phyloP scores from a whole-genome alignment of 768 basidiomycete species.

The Podaxis sp. region DNA sequence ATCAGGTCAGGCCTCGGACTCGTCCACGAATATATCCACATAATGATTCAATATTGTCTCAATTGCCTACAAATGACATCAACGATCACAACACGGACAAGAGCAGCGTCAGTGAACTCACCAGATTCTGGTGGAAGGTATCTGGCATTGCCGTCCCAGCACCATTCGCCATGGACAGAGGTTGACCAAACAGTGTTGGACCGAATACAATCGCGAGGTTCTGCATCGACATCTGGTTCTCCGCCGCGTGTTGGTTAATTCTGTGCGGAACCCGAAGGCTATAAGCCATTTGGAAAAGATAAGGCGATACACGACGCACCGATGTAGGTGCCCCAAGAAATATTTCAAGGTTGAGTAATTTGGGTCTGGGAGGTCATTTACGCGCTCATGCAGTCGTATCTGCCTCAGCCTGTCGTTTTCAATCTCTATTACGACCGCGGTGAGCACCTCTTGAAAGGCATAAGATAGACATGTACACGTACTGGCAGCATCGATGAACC shows the following conservation, averaged over 20 bases:
- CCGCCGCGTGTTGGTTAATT: slow-evolving; percentile 68
- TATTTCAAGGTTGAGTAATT: slow-evolving; percentile 97
- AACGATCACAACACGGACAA: slow-evolving; percentile 8
- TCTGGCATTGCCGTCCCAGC: slow-evolving; percentile 58
- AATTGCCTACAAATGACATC: slow-evolving; percentile 64
- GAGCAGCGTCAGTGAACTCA: slow-evolving; percentile 25
- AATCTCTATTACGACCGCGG: slow-evolving; percentile 50
- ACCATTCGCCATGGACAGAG: slow-evolving; percentile 52
- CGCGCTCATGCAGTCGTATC: slow-evolving; percentile 93
- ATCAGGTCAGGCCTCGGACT: slow-evolving; percentile 62
- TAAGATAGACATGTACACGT: slow-evolving; percentile 30
- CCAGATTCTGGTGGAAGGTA: slow-evolving; percentile 72
- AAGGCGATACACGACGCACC: slow-evolving; percentile 44
- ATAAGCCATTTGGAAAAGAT: neutral
- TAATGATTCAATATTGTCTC: slow-evolving; percentile 96
- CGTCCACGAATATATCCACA: slow-evolving; percentile 95
- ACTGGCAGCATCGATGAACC: slow-evolving; percentile 96
- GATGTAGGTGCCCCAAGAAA: slow-evolving; percentile 91
- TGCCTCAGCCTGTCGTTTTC: slow-evolving; percentile 95
- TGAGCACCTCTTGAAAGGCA: slow-evolving; percentile 6
- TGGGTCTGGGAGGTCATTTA: slow-evolving; percentile 97
- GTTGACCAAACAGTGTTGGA: slow-evolving; percentile 90
- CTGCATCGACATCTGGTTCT: slow-evolving; percentile 90
- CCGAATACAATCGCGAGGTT: slow-evolving; percentile 98
- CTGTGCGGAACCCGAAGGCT: slow-evolving; percentile 37